phyloP scores from a whole-genome alignment of 352 stramenopile species.

The Phytophthora megakarya region DNA sequence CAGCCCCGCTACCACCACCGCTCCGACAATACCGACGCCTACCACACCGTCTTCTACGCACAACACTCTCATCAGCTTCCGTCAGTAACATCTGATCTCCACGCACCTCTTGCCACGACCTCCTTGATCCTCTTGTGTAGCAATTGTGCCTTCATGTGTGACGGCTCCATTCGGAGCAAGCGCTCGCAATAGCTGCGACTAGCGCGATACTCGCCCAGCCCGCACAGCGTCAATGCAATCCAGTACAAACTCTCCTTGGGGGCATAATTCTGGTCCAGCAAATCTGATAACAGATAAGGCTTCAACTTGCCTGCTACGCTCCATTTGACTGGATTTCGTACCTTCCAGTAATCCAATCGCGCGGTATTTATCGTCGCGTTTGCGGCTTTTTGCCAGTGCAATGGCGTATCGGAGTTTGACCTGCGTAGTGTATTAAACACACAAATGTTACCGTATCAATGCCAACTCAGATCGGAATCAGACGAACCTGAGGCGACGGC shows the following conservation, averaged over 20 bases:
- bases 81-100: not conserved
- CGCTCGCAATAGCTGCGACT: slow-evolving; percentile 77
- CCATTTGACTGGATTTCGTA: slow-evolving; percentile 16
- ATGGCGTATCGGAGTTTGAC: slow-evolving; percentile 78
- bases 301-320: slow-evolving; percentile 11
- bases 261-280: slow-evolving; percentile 58
- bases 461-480: slow-evolving; percentile 14
- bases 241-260: slow-evolving; percentile 78
- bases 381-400: slow-evolving; percentile 75
- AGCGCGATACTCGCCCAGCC: slow-evolving; percentile 66
- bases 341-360: slow-evolving; percentile 75
- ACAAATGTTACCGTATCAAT: slow-evolving; percentile 19
- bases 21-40: slow-evolving; percentile 67
- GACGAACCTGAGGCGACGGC: slow-evolving; percentile 58
- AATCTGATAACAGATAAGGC: slow-evolving; percentile 42
- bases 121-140: slow-evolving; percentile 83
- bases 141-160: slow-evolving; percentile 69
- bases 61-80: slow-evolving; percentile 6
- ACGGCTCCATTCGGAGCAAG: slow-evolving; percentile 76
- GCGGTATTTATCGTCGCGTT: slow-evolving; percentile 81
- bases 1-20: slow-evolving; percentile 72
- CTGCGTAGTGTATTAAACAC: slow-evolving; percentile 30
- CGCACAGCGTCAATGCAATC: slow-evolving; percentile 73
- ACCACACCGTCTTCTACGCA: slow-evolving; percentile 62
- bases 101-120: slow-evolving; percentile 56